Conservation (phyloP, 2,329 filamentous ascomycete genomes). For the Arthrobotrys megalospora region DNA sequence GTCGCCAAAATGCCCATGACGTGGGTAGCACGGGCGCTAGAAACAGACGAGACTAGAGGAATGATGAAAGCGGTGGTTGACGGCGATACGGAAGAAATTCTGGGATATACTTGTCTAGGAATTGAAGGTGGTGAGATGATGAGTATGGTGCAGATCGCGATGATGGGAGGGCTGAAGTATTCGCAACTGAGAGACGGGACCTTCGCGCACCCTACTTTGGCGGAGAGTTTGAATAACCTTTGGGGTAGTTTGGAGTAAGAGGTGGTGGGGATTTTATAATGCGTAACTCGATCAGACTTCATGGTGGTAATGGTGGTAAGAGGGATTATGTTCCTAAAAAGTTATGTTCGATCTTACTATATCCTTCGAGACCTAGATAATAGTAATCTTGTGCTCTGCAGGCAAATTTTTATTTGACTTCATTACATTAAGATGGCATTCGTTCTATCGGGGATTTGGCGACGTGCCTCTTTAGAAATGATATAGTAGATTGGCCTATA, state of each 20-base stretch:
- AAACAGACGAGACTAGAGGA: slow-evolving; percentile 72
- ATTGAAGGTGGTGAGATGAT: slow-evolving; percentile 73
- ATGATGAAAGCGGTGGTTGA: slow-evolving; percentile 73
- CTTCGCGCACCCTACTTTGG: slow-evolving; percentile 71
- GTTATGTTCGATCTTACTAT: too few relatives aligned
- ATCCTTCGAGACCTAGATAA: too few relatives aligned
- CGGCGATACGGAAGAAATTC: slow-evolving; percentile 70
- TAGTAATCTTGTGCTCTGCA: too few relatives aligned
- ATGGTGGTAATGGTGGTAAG: background rate
- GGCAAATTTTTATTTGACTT: too few relatives aligned
- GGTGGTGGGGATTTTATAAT: background rate
- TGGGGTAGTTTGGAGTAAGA: slow-evolving; percentile 68
- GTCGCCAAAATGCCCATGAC: slow-evolving; percentile 72
- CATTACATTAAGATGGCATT: too few relatives aligned
- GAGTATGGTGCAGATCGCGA: slow-evolving; percentile 72
- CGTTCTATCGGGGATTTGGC: too few relatives aligned
- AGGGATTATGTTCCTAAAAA: too few relatives aligned
- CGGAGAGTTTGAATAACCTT: slow-evolving; percentile 72
- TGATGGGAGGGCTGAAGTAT: slow-evolving; percentile 71
- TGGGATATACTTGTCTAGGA: slow-evolving; percentile 72
- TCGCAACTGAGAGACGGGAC: slow-evolving; percentile 70
- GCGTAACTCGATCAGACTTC: background rate
- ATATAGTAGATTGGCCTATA: too few relatives aligned
- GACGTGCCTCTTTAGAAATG: too few relatives aligned
- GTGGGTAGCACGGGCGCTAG: slow-evolving; percentile 71